Evolutionary conservation across 768 basidiomycete species (phyloP).

Genomic region (Hygrocybe punicea): DNA sequence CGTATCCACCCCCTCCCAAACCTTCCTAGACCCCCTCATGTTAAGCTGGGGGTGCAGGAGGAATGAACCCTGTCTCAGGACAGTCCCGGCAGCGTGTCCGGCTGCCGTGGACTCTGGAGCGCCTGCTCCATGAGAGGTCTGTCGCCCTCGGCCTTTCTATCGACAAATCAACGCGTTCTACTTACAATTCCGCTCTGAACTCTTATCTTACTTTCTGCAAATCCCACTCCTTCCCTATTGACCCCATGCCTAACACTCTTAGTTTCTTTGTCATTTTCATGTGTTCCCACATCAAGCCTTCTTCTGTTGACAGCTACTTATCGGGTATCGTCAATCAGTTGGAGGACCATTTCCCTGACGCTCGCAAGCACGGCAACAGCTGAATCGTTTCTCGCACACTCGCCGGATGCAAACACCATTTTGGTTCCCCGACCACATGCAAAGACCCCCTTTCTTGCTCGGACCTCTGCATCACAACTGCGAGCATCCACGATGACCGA

Average conservation of each 20-base stretch:
- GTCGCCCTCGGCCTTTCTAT: constrained; percentile 19
- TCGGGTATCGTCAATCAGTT: too few species aligned
- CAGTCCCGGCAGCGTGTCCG: constrained; percentile 30
- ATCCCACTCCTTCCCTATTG: too few species aligned
- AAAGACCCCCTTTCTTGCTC: too few species aligned
- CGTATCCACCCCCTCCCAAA: constrained; percentile 16
- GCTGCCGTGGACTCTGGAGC: constrained; percentile 35
- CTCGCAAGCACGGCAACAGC: neutral
- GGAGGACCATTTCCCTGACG: constrained; percentile 18
- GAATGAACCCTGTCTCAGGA: constrained; percentile 3
- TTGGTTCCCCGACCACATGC: too few species aligned
- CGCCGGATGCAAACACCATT: too few species aligned
- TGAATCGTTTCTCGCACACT: constrained; percentile 12
- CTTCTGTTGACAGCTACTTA: too few species aligned
- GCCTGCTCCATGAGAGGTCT: constrained; percentile 27
- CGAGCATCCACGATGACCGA: constrained; percentile 11
- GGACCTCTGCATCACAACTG: constrained; percentile 5
- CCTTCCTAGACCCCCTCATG: too few species aligned
- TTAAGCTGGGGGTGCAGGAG: too few species aligned
- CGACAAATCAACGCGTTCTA: constrained; percentile 28
- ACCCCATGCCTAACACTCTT: too few species aligned
- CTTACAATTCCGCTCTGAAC: too few species aligned
- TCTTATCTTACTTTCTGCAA: too few species aligned
- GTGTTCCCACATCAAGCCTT: too few species aligned
- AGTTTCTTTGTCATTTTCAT: constrained; percentile 30